A percentile compares a stretch with the other conserved stretches of the same genome.
These are phyloP conservation scores for Dentipellis sp. DNA, from an alignment of 768 basidiomycete species.

Conservation along the genomic window DNA sequence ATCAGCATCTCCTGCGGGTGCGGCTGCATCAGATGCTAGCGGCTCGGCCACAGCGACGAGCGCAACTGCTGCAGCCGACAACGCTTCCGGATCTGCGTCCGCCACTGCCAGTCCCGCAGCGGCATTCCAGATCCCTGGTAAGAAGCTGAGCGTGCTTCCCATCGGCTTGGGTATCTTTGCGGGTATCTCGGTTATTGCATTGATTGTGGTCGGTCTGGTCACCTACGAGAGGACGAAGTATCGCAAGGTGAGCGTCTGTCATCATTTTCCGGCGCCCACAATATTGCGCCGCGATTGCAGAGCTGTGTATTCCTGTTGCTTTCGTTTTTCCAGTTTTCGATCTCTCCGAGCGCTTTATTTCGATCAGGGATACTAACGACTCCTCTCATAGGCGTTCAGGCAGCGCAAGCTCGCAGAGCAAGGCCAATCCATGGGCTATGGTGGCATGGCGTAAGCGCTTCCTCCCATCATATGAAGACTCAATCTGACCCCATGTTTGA, in stretches of 20 bases:
- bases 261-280: too few species aligned
- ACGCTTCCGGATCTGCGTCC: slow-evolving; percentile 7
- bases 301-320: too few species aligned
- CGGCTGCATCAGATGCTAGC: neutral
- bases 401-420: slow-evolving; percentile 64
- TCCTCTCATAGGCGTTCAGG: slow-evolving; percentile 42
- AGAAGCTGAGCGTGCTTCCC: slow-evolving; percentile 63
- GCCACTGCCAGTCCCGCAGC: slow-evolving; percentile 18
- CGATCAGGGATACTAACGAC: neutral
- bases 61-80: slow-evolving; percentile 14
- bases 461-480: neutral
- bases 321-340: too few species aligned
- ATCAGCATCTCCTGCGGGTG: neutral
- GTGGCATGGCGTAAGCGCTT: slow-evolving; percentile 30
- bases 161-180: slow-evolving; percentile 80
- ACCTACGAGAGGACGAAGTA: slow-evolving; percentile 85
- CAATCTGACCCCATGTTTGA: neutral
- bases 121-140: slow-evolving; percentile 62
- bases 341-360: neutral
- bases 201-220: slow-evolving; percentile 76
- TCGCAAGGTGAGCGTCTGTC: slow-evolving; percentile 46
- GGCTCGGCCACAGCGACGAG: neutral
- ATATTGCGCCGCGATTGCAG: too few species aligned
- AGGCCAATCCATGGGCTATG: slow-evolving; percentile 49
- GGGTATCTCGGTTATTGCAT: slow-evolving; percentile 75